These are phyloP conservation scores for Elasticomyces elasticus DNA, from an alignment of 495 filamentous ascomycete genomes.

Conservation along the genomic window DNA sequence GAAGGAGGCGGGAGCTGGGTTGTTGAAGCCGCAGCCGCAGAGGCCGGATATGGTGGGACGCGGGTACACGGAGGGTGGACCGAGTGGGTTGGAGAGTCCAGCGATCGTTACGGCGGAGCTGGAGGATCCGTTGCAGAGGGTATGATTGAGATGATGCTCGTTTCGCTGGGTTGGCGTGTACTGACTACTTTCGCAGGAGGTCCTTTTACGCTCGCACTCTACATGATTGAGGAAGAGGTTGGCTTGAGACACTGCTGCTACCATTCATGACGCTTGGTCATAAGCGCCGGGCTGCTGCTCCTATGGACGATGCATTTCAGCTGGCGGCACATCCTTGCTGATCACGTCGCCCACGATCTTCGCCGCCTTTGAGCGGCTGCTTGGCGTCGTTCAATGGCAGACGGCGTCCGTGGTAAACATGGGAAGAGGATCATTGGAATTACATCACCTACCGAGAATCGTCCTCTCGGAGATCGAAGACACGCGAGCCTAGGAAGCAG, in stretches of 20 bases:
- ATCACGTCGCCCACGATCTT: too few species aligned
- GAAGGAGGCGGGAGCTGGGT: background rate
- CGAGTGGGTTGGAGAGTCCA: conserved; percentile 52
- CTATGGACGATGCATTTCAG: too few species aligned
- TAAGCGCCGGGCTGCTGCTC: too few species aligned
- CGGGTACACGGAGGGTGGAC: conserved; percentile 54
- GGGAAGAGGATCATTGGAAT: too few species aligned
- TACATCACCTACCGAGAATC: too few species aligned
- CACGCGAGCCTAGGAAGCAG: too few species aligned
- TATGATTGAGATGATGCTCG: conserved; percentile 45
- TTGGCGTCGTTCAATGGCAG: too few species aligned
- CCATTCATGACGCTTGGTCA: background rate
- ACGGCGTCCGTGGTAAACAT: too few species aligned
- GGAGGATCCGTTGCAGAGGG: conserved; percentile 62
- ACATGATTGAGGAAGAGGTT: background rate
- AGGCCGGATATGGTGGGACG: conserved; percentile 44
- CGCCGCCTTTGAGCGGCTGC: too few species aligned
- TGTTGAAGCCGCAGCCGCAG: conserved; percentile 19
- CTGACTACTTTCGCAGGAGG: conserved; percentile 7
- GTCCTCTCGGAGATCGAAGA: too few species aligned
- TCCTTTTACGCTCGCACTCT: conserved; percentile 5
- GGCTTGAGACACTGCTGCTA: background rate
- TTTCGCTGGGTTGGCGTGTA: background rate
- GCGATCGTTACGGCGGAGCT: conserved; percentile 48
- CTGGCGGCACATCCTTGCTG: too few species aligned